Conservation (phyloP, 1,284 basidiomycete species). For the Phellopilus nigrolimitatus region DNA sequence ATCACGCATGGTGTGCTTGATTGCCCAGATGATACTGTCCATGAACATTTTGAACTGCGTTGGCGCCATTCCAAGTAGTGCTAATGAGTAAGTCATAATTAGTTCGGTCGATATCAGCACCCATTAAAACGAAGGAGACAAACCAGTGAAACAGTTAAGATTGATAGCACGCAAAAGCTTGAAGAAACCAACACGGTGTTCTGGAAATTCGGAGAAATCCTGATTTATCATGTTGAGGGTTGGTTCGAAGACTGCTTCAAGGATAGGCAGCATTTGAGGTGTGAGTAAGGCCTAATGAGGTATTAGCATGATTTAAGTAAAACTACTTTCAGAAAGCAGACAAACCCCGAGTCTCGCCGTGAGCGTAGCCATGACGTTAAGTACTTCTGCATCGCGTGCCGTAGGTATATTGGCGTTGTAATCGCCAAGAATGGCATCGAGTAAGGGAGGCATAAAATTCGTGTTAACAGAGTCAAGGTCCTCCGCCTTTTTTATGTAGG, state of each 20-base stretch:
- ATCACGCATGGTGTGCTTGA: slow-evolving; percentile 99
- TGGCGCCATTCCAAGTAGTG: slow-evolving; percentile 84
- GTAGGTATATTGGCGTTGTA: no score
- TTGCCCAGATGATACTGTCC: slow-evolving; percentile 98
- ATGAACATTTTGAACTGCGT: slow-evolving; percentile 96
- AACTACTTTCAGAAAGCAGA: slow-evolving; percentile 17
- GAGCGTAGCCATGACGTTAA: slow-evolving; percentile 99
- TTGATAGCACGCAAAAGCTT: slow-evolving; percentile 97
- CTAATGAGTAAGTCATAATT: slow-evolving; percentile 44
- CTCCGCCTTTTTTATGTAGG: slow-evolving; percentile 95
- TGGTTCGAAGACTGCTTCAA: slow-evolving; percentile 98
- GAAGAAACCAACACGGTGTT: slow-evolving; percentile 95
- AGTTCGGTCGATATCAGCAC: slow-evolving; percentile 10
- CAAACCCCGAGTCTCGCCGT: slow-evolving; percentile 81
- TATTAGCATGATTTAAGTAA: background rate
- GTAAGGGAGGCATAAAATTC: slow-evolving; percentile 94
- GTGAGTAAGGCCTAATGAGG: slow-evolving; percentile 54
- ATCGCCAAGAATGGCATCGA: no score
- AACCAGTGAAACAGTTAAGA: slow-evolving; percentile 88
- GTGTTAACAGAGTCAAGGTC: slow-evolving; percentile 90
- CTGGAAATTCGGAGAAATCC: slow-evolving; percentile 97
- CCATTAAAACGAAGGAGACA: slow-evolving; percentile 23
- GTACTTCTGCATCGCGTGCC: no score
- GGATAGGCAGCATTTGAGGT: no score
- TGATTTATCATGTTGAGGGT: slow-evolving; percentile 99